These are phyloP conservation scores for Protomyces arabidopsidicola DNA, from an alignment of 1,139 yeast species.

Conservation along the genomic window DNA sequence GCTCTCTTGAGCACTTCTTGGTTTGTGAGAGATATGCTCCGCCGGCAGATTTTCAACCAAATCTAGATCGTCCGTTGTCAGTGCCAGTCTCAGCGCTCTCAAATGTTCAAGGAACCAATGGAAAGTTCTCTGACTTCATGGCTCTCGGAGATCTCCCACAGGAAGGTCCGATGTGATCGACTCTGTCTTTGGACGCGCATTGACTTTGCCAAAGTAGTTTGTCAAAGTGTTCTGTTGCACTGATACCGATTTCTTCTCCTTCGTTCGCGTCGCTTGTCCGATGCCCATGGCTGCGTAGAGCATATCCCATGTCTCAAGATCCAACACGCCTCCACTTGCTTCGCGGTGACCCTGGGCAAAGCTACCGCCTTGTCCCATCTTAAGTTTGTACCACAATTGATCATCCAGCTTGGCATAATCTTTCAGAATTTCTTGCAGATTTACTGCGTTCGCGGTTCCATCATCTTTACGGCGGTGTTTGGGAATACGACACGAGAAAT, in stretches of 20 bases:
- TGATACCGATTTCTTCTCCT: background rate
- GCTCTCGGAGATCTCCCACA: background rate
- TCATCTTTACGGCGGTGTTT: conserved; percentile 12
- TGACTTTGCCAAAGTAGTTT: conserved; percentile 5
- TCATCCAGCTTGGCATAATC: conserved; percentile 22
- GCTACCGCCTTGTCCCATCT: conserved; percentile 2
- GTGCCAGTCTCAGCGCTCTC: background rate
- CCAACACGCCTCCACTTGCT: conserved; percentile 25
- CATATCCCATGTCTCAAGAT: conserved; percentile 10
- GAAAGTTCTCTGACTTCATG: background rate
- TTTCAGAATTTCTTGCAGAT: conserved; percentile 11
- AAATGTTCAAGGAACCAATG: background rate
- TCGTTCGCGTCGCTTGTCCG: conserved; percentile 16
- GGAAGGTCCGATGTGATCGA: background rate
- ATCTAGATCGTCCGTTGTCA: background rate
- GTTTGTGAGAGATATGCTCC: conserved; percentile 67
- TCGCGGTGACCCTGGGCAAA: conserved; percentile 24
- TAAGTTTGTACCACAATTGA: background rate
- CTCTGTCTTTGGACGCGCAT: background rate
- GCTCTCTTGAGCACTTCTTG: conserved; percentile 86
- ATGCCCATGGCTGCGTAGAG: conserved; percentile 15
- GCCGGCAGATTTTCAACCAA: background rate
- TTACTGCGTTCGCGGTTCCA: conserved; percentile 20
- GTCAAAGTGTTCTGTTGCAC: conserved; percentile 16
- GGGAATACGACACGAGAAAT: conserved; percentile 22